These are phyloP conservation scores for Zoysia pacifica DNA, from an alignment of 176 grass and related monocot species.

Conservation along the genomic window DNA sequence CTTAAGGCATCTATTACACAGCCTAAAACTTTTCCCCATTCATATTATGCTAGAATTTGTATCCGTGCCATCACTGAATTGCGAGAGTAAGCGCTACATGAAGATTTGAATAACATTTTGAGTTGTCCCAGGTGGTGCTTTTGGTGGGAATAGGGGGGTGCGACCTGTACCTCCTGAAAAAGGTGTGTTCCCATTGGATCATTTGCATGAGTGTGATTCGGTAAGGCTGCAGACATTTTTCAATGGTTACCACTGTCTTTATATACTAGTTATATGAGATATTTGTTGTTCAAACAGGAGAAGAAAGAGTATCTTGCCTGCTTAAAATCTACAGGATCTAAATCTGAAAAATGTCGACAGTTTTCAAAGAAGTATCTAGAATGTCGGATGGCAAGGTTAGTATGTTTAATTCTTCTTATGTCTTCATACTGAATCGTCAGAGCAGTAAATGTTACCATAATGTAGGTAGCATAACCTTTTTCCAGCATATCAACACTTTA, in stretches of 20 bases:
- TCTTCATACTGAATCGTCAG: background rate
- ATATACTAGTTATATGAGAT: conserved; percentile 1
- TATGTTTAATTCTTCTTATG: background rate
- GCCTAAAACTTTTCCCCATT: background rate
- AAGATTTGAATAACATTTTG: conserved; percentile 19
- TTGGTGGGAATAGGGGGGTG: conserved; percentile 85
- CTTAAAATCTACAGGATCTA: conserved; percentile 70
- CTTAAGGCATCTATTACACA: background rate
- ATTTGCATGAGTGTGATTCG: conserved; percentile 81
- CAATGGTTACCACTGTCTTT: background rate
- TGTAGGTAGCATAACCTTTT: background rate
- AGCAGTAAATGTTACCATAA: background rate
- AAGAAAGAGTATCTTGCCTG: conserved; percentile 92
- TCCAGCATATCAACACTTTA: background rate
- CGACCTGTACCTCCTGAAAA: conserved; percentile 90
- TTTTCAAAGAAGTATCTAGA: conserved; percentile 81
- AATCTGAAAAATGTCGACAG: conserved; percentile 68
- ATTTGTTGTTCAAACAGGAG: conserved; percentile 50
- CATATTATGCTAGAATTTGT: background rate
- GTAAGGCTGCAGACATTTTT: conserved; percentile 39
- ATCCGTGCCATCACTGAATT: background rate
- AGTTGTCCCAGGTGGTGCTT: conserved; percentile 68
- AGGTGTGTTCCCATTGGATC: conserved; percentile 87
- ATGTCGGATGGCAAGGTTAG: conserved; percentile 77
- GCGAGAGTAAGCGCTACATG: background rate